Percentiles rank a stretch among this genome's conserved stretches.
phyloP scores from a whole-genome alignment of 83 land plant species.

The Thuja plicata region DNA sequence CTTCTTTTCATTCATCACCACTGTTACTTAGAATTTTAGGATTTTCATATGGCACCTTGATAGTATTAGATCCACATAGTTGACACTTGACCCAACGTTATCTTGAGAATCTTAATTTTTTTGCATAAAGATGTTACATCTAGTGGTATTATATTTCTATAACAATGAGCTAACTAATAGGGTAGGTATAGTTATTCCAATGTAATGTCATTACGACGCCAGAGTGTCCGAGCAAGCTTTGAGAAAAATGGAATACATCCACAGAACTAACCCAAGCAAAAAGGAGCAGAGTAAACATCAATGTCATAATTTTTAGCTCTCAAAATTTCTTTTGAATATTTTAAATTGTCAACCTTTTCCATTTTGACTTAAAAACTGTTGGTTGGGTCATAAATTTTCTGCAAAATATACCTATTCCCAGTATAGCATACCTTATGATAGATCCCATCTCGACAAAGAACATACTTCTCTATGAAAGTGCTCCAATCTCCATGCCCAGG shows the following conservation, averaged over 20 bases:
- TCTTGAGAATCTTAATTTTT: background rate
- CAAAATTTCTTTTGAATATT: background rate
- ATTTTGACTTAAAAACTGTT: background rate
- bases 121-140: background rate
- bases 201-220: background rate
- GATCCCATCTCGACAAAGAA: conserved; percentile 88
- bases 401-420: background rate
- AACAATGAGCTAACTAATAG: background rate
- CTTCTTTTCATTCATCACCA: background rate
- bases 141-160: background rate
- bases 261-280: background rate
- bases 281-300: background rate
- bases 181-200: background rate
- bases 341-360: background rate
- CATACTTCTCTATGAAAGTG: conserved; percentile 89
- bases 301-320: background rate
- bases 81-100: background rate
- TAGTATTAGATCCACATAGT: background rate
- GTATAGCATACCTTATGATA: conserved; percentile 75
- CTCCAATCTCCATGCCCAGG: conserved; percentile 99
- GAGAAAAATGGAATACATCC: background rate
- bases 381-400: background rate
- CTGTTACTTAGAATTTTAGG: background rate
- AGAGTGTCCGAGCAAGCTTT: background rate
- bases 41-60: background rate